phyloP scores from a whole-genome alignment of 306 rosid species.

The Castanea crenata region DNA sequence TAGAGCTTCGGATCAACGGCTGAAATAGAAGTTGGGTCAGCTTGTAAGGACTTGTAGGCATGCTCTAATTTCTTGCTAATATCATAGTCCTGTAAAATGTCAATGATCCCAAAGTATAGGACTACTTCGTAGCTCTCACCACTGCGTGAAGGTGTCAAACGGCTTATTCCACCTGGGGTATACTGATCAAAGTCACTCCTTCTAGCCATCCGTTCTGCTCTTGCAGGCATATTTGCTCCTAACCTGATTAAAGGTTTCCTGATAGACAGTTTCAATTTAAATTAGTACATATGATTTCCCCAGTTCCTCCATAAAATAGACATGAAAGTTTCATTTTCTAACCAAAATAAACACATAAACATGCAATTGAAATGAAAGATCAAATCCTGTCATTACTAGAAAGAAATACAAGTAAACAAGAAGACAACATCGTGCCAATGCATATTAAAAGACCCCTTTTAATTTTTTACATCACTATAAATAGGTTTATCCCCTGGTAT shows the following conservation, averaged over 20 bases:
- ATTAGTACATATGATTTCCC: not conserved
- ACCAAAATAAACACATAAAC: not conserved
- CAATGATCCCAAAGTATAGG: conserved; percentile 87
- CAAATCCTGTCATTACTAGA: no score
- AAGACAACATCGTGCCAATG: not conserved
- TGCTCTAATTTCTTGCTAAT: conserved; percentile 95
- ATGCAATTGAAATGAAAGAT: not conserved
- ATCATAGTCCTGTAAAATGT: conserved; percentile 93
- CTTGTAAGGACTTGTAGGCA: conserved; percentile 91
- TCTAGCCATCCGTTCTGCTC: conserved; percentile 87
- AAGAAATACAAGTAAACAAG: not conserved
- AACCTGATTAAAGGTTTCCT: conserved; percentile 85
- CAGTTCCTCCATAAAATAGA: not conserved
- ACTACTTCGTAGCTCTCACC: conserved; percentile 73
- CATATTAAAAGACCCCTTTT: not conserved
- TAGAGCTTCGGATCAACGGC: conserved; percentile 98
- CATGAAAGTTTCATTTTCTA: not conserved
- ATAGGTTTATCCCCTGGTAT: not conserved
- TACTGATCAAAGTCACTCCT: conserved; percentile 85
- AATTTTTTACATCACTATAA: not conserved
- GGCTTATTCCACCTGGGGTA: conserved; percentile 58
- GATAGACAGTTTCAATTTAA: conserved; percentile 26
- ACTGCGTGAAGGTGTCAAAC: conserved; percentile 61
- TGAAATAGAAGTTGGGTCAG: conserved; percentile 78
- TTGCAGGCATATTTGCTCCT: conserved; percentile 97